Percentiles rank a stretch among this genome's conserved stretches.
Conservation (phyloP, 2,329 filamentous ascomycete species). For the Sclerotinia sclerotiorum region DNA sequence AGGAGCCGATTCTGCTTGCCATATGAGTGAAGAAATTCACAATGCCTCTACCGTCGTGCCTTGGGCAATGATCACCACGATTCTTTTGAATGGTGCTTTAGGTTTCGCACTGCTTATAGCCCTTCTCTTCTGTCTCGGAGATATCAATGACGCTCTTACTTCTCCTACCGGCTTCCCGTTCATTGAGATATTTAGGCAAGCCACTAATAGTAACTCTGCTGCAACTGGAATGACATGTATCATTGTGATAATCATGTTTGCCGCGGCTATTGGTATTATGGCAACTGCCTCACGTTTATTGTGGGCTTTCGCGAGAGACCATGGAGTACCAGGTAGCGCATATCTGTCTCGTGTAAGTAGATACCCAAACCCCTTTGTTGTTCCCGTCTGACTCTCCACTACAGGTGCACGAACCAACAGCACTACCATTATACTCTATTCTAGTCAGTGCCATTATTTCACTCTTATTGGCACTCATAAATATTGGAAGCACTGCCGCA, state of each 20-base stretch:
- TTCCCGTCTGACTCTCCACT: slow-evolving; percentile 10
- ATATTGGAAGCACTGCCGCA: slow-evolving; percentile 45
- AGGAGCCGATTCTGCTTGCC: slow-evolving; percentile 21
- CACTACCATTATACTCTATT: slow-evolving; percentile 32
- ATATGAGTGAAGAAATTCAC: slow-evolving; percentile 26
- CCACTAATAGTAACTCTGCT: slow-evolving; percentile 46
- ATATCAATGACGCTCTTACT: slow-evolving; percentile 42
- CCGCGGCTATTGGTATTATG: slow-evolving; percentile 42
- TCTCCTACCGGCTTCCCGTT: slow-evolving; percentile 47
- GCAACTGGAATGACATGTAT: slow-evolving; percentile 50
- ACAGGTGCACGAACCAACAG: slow-evolving; percentile 31
- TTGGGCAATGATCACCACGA: slow-evolving; percentile 45
- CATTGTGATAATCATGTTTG: slow-evolving; percentile 43
- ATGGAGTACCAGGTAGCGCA: slow-evolving; percentile 44
- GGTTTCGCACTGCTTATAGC: slow-evolving; percentile 45
- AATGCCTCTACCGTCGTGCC: slow-evolving; percentile 24
- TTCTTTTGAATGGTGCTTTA: slow-evolving; percentile 48
- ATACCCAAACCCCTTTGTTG: not conserved
- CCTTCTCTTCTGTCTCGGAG: slow-evolving; percentile 41
- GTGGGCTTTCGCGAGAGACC: slow-evolving; percentile 48
- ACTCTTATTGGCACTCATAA: slow-evolving; percentile 43
- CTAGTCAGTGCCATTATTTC: slow-evolving; percentile 40
- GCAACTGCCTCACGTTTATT: slow-evolving; percentile 42
- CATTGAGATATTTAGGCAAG: slow-evolving; percentile 53
- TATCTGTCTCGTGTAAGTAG: slow-evolving; percentile 42